Conservation (phyloP, 345 rosid genomes). For the Geranium rotundifolium region DNA sequence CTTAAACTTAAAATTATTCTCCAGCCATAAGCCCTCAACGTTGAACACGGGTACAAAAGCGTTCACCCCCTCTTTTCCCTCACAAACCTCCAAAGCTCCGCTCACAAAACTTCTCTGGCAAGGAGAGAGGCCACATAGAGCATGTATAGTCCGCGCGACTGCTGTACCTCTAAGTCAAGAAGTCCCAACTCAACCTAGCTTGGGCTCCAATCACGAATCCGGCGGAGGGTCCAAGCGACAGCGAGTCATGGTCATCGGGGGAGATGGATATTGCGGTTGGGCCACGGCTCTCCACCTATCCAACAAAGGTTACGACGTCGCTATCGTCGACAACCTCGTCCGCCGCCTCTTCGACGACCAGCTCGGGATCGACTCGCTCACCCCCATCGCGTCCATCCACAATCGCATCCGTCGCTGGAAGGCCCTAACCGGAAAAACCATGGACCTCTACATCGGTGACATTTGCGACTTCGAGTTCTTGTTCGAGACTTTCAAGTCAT, state of each 20-base stretch:
- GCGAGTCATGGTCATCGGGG: constrained; percentile 91
- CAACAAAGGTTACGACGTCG: constrained; percentile 69
- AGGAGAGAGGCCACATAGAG: constrained; percentile 20
- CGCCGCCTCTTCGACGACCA: constrained; percentile 91
- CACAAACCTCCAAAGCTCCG: constrained; percentile 25
- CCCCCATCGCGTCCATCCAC: constrained; percentile 81
- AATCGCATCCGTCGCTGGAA: constrained; percentile 79
- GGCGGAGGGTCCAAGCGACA: constrained; percentile 35
- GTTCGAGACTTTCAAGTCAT: constrained; percentile 66
- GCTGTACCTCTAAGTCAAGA: constrained; percentile 37
- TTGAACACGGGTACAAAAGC: constrained; percentile 13
- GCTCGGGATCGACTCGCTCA: constrained; percentile 79
- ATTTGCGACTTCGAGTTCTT: constrained; percentile 93
- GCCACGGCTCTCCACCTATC: constrained; percentile 94
- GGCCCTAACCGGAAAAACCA: constrained; percentile 65
- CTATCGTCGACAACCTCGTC: constrained; percentile 71
- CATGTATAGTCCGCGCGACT: constrained; percentile 30
- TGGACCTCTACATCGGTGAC: constrained; percentile 76
- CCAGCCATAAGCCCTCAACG: constrained; percentile 21
- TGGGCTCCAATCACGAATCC: constrained; percentile 20
- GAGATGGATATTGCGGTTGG: constrained; percentile 99
- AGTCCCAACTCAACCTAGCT: constrained; percentile 36
- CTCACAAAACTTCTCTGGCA: constrained; percentile 23
- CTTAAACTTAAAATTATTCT: constrained; percentile 31
- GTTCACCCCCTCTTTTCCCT: constrained; percentile 18